Base-by-base conservation (phyloP, 192 early-diverging fungal species). In the Chytriomyces confervae region DNA sequence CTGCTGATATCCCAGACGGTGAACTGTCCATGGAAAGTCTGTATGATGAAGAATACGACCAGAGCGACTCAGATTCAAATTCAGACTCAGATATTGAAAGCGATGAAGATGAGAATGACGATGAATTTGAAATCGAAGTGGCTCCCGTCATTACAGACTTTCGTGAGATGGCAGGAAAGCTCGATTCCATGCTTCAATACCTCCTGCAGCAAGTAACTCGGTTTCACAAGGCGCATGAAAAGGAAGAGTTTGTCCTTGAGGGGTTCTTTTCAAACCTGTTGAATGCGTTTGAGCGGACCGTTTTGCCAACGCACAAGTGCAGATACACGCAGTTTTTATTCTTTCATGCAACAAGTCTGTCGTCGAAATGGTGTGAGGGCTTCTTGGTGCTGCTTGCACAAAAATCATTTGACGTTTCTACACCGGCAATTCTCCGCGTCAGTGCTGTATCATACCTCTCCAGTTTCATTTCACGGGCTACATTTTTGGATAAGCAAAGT, bases 291-390 rank as follows among this genome's bases (percentile, higher is more conserved):
- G 91, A 93, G 64, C 85, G 88, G 24, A 86, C 89, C 3, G 87
- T 97, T 43, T 77, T 97, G 23, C 91, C 92, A 5, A 98, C 96
- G 0, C 92, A 95, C 80, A 92, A 92, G 74, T 93, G 93, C 48
- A 90, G 95, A 23, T 95, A 95, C 82, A 93, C 92, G 7, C 97
- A 98, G 81, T 98, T 97, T 66, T 69, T 97, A 23, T 78, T 94
- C n/a, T 98, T 97, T 77, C 95, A 94, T 82, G 84, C 88, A 43
- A 88, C 91, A 49, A 88, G 91, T 11, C 79, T 89, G 44, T 87
- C 89, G 73, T 45, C 87, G 27, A 64, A 83, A 67, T 97, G 91
- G 67, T 87, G 91, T 2, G 92, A 95, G 61, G 78, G 87, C 29
- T 97, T 95, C 68, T 74, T 94, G 68, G 92, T 92, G n/a, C 86